These are phyloP conservation scores for Penicillium sp. DNA, from an alignment of 2,329 filamentous ascomycete species.

Conservation along the genomic window DNA sequence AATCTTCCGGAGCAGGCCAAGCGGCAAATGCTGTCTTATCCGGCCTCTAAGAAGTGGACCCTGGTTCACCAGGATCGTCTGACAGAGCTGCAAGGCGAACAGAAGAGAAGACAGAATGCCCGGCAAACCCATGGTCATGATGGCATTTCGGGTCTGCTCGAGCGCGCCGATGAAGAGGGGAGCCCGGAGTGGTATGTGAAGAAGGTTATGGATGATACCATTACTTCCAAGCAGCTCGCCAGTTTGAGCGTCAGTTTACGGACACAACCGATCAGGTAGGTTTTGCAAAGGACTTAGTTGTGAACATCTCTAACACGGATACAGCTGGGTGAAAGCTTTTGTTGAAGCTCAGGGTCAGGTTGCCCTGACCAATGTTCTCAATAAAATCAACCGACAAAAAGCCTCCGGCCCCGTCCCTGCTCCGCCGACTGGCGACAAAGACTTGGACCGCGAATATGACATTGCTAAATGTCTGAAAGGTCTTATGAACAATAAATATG, in stretches of 20 bases:
- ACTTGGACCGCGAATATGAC: constrained; percentile 88
- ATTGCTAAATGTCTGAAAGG: constrained; percentile 97
- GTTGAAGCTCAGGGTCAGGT: constrained; percentile 97
- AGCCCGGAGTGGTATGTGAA: constrained; percentile 98
- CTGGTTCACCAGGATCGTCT: constrained; percentile 91
- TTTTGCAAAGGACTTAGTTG: not conserved
- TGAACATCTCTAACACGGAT: constrained; percentile 10
- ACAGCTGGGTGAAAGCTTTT: constrained; percentile 86
- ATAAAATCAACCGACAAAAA: constrained; percentile 88
- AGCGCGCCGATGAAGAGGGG: constrained; percentile 85
- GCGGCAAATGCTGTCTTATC: constrained; percentile 94
- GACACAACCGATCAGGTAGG: constrained; percentile 79
- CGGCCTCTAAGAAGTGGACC: constrained; percentile 94
- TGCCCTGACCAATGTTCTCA: constrained; percentile 85
- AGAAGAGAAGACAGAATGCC: constrained; percentile 75
- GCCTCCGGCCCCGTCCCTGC: constrained; percentile 66
- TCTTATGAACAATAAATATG: constrained; percentile 98
- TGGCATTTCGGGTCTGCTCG: constrained; percentile 61
- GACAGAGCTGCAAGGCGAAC: constrained; percentile 89
- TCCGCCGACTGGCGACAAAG: constrained; percentile 63
- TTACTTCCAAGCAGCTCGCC: constrained; percentile 84
- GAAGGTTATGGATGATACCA: constrained; percentile 91
- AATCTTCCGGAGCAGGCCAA: constrained; percentile 91
- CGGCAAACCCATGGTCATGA: constrained; percentile 64
- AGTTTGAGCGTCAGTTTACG: constrained; percentile 90